Base-by-base conservation (phyloP, 169 alveolate genomes). In the Plasmodium inui region DNA sequence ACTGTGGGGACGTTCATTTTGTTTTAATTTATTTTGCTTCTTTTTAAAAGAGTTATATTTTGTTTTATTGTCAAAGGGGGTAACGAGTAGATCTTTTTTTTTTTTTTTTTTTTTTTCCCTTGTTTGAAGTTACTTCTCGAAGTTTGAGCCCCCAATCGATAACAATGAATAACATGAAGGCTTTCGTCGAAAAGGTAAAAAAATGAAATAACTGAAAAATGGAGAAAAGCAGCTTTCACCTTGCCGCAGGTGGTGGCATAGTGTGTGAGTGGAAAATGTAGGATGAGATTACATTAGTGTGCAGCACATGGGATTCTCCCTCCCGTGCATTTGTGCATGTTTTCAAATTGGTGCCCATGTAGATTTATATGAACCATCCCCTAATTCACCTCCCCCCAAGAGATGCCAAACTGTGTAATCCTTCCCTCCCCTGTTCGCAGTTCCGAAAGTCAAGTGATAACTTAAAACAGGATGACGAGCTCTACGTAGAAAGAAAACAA, bases 151-250 rank as follows among this genome's bases (percentile, higher is more conserved):
- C 17, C 67, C n/a, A 8, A 4, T 30, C 32, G 34, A 19, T 19
- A 6, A n/a, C 71, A 67, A 78, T 80, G 81, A 74, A 82, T 71
- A 91, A 91, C 88, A 71, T 91, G 95, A 91, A 81, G 19, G 95
- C 95, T 30, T 91, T 91, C 37, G 95, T 91, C 34, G 61, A 91
- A 70, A 91, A 91, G 95, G 95, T 91, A 91, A 14, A 30, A 74
- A 53, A 39, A 34, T 12, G 26, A 3, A 82, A 91, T 46, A 81
- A 70, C 10, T 0, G 30, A 39, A 26, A 74, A 74, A 28, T 34
- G 30, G 22, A 74, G 44, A 26, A 74, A 7, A 30, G 55, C 32
- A 74, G 17, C 5, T 74, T 34, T 26, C 76, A 67, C 37, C 30
- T 67, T 28, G 30, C 14, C n/a, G 17, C 9, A 41, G n/a, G 12